Evolutionary conservation across 225 moss, liverwort and hornwort species (phyloP), one percentile per base, ranked within the genome.

Genomic region (Asterella californica): DNA sequence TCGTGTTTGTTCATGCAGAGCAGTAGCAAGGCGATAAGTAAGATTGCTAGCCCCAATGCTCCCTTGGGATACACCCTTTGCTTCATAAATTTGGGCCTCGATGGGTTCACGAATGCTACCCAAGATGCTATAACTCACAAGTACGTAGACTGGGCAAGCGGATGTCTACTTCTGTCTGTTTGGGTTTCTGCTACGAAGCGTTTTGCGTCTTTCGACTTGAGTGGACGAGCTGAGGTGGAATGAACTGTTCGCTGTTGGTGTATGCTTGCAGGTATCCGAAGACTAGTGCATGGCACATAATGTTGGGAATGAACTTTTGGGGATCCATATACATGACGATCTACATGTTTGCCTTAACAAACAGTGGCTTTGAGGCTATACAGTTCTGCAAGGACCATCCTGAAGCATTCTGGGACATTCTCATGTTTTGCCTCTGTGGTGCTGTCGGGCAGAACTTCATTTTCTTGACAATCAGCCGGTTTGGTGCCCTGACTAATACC

Each of bases 231-330:
- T 78, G 46, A 67, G 50, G 30, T 48, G 67, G 2, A 21, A 12
- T 2, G 1, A 33, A 27, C 15, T 74, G 17, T 46, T 64, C 21
- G 6, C 42, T 72, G 42, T 42, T 42, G 4, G 42, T 42, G 4
- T 42, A 3, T 42, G 15, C 78, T 70, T 80, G 59, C 99, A 99
- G 99, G 78, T 92, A 99, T 55, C 99, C 99, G 0, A 91, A 90
- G 79, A 99, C 99, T 0, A 92, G 83, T 42, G 93, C 95, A 36
- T 99, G 99, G 99, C 95, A 93, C 8, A 90, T 99, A 9, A 99
- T 99, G 99, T 79, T 95, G 89, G 95, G 95, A 78, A 95, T 95
- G 99, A 99, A 99, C 83, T 86, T 99, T 81, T 99, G 99, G 99
- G 93, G 95, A 76, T 90, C 91, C 1, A 90, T 95, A 45, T 99